Evolutionary conservation across 164 flowering plant genomes (phyloP).

Genomic region (Litsea cubeba): DNA sequence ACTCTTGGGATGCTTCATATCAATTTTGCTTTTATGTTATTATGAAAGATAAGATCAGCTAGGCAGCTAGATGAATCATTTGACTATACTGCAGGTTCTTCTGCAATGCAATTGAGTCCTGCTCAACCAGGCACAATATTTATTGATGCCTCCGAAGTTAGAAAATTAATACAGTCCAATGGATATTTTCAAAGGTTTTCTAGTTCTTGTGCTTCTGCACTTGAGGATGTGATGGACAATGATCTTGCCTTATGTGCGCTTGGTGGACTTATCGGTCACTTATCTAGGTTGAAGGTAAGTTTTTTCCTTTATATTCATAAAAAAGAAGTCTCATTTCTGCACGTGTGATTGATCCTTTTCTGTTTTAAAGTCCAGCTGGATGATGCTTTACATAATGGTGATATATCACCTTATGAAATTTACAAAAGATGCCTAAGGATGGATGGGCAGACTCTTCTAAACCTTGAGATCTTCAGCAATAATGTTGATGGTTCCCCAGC

Average conservation of each 20-base stretch:
- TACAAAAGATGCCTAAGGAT: conserved; percentile 76
- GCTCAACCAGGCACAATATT: conserved; percentile 43
- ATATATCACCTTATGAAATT: conserved; percentile 66
- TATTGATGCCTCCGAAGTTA: conserved; percentile 57
- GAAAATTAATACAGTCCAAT: conserved; percentile 47
- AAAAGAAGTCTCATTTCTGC: not conserved
- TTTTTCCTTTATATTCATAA: conserved; percentile 4
- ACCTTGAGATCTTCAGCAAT: conserved; percentile 86
- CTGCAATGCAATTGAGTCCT: conserved; percentile 47
- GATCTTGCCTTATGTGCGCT: conserved; percentile 65
- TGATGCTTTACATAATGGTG: conserved; percentile 75
- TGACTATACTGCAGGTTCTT: conserved; percentile 44
- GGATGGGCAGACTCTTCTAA: conserved; percentile 91
- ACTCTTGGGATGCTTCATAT: not conserved
- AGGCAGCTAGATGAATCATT: conserved; percentile 1
- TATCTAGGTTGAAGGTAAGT: conserved; percentile 79
- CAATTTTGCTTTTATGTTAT: not conserved
- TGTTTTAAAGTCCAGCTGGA: conserved; percentile 48
- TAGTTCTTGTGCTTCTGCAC: conserved; percentile 30
- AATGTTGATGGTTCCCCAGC: conserved; percentile 78
- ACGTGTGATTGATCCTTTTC: conserved; percentile 5
- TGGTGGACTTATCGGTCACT: conserved; percentile 69
- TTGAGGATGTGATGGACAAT: conserved; percentile 41
- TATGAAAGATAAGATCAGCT: not conserved
- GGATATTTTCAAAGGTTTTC: conserved; percentile 66